phyloP scores from a whole-genome alignment of 2,329 filamentous ascomycete species.

The Diaporthe longicolla region DNA sequence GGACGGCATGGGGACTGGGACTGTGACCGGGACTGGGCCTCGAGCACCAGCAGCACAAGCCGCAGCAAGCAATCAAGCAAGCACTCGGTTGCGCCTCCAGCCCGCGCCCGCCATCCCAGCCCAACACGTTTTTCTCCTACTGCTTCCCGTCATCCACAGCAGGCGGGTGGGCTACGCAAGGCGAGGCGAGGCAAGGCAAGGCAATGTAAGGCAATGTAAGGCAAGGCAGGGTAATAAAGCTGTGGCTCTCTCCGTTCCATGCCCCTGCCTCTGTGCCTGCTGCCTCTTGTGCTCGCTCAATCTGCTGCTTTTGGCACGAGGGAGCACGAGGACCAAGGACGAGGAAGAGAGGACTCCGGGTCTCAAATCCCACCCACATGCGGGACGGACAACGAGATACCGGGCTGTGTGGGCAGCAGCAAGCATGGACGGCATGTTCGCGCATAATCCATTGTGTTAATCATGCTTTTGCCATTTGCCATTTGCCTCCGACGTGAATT shows the following conservation, averaged over 20 bases:
- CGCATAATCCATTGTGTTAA: constrained; percentile 23
- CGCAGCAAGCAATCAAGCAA: not conserved
- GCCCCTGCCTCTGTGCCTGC: not conserved
- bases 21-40: not conserved
- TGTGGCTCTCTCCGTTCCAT: not conserved
- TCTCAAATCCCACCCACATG: not conserved
- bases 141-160: constrained; percentile 40
- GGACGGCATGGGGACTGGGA: not conserved
- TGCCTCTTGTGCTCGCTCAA: not conserved
- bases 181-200: constrained; percentile 26
- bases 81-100: not conserved
- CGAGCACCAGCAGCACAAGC: too few species aligned
- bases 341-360: not conserved
- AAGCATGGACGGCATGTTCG: constrained; percentile 25
- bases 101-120: constrained; percentile 31
- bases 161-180: constrained; percentile 37
- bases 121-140: constrained; percentile 28
- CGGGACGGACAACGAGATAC: not conserved
- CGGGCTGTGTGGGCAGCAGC: constrained; percentile 3
- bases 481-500: not conserved
- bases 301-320: constrained; percentile 18
- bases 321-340: not conserved
- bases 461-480: constrained; percentile 14
- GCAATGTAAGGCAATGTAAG: constrained; percentile 22
- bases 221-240: constrained; percentile 5